These are phyloP conservation scores for Silene conica DNA, from an alignment of 148 eudicot genomes.

Conservation along the genomic window DNA sequence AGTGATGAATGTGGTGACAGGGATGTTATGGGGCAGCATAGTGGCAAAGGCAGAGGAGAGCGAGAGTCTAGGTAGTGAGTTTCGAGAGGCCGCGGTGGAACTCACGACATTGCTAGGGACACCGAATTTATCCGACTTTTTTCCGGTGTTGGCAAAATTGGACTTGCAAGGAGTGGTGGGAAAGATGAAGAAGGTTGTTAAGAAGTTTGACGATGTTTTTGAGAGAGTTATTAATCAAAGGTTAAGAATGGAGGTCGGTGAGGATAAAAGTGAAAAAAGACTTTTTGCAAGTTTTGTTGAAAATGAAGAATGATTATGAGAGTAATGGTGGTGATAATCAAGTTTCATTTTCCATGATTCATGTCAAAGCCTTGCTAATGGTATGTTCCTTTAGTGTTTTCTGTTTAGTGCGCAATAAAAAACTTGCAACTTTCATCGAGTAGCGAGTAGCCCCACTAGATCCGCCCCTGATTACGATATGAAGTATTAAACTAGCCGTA, in stretches of 20 bases:
- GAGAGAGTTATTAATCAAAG: constrained; percentile 48
- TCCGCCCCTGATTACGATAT: too few species aligned
- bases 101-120: constrained; percentile 36
- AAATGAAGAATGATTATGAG: constrained; percentile 38
- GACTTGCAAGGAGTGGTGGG: constrained; percentile 60
- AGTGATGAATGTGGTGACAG: constrained; percentile 52
- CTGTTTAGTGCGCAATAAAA: too few species aligned
- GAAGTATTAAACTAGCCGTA: too few species aligned
- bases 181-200: constrained; percentile 35
- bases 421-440: too few species aligned
- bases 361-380: constrained; percentile 61
- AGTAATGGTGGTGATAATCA: constrained; percentile 26
- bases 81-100: constrained; percentile 42
- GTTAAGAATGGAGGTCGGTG: constrained; percentile 4
- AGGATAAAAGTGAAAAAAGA: constrained; percentile 34
- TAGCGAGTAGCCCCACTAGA: too few species aligned
- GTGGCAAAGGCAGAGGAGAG: constrained; percentile 41
- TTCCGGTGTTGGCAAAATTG: constrained; percentile 42
- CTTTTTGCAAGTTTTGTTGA: constrained; percentile 50
- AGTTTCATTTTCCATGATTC: constrained; percentile 38
- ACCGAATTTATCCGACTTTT: constrained; percentile 63
- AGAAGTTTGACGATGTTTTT: constrained; percentile 45
- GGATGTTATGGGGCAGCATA: constrained; percentile 78
- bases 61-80: constrained; percentile 45
- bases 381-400: too few species aligned